These are phyloP conservation scores for Curvularia spicifera DNA, from an alignment of 2,329 filamentous ascomycete species.

Conservation along the genomic window DNA sequence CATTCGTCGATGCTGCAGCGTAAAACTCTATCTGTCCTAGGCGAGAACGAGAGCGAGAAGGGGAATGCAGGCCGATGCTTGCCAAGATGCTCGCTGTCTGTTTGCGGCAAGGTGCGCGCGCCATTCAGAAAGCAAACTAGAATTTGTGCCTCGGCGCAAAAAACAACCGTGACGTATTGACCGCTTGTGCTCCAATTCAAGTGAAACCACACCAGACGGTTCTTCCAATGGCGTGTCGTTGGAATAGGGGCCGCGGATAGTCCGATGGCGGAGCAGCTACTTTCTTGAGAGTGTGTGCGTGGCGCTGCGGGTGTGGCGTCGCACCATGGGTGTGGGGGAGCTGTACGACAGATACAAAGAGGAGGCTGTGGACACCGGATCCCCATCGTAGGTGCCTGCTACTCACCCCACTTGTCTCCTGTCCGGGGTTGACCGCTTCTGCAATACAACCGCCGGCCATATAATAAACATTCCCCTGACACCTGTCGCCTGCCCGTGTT, in stretches of 20 bases:
- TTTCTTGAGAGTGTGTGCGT: not conserved
- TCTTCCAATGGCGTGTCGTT: conserved; percentile 5
- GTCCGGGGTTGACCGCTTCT: not conserved
- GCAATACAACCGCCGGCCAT: not conserved
- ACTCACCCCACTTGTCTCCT: not conserved
- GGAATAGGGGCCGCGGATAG: not conserved
- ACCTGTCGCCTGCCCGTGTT: not conserved
- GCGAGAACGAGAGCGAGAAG: not conserved
- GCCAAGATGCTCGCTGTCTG: not conserved
- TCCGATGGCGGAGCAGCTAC: not conserved
- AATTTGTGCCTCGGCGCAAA: conserved; percentile 7
- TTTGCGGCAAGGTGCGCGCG: conserved; percentile 9
- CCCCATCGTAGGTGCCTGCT: conserved; percentile 4
- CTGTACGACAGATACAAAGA: conserved; percentile 3
- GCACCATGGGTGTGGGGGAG: conserved; percentile 7
- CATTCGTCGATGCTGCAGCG: not conserved
- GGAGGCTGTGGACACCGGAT: conserved; percentile 6
- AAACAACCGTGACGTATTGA: conserved; percentile 10
- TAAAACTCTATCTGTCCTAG: not conserved
- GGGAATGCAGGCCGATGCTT: not conserved
- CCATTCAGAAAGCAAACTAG: not conserved
- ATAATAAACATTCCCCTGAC: not conserved
- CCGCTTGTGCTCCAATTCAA: not conserved
- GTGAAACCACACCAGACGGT: not conserved
- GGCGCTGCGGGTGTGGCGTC: conserved; percentile 1